These are phyloP conservation scores for Tolypocladium album DNA, from an alignment of 2,329 filamentous ascomycete species.

Conservation along the genomic window DNA sequence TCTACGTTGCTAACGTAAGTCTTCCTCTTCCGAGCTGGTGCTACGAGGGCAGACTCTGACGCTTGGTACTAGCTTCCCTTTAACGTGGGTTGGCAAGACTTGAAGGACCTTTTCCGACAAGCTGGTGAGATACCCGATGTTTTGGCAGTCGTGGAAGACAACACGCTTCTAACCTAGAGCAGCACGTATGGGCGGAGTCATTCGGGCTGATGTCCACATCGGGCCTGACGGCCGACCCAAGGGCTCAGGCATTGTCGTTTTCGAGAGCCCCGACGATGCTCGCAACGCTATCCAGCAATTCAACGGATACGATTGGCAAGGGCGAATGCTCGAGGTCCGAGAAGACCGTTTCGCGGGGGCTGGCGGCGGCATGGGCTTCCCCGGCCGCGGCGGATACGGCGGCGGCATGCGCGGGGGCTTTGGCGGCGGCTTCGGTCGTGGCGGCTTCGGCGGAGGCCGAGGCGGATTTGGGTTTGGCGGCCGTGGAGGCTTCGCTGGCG, in stretches of 20 bases:
- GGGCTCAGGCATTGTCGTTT: constrained; percentile 93
- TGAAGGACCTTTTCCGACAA: constrained; percentile 98
- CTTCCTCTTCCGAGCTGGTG: constrained; percentile 6
- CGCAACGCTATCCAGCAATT: constrained; percentile 95
- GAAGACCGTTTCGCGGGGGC: constrained; percentile 84
- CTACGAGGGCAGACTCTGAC: constrained; percentile 4
- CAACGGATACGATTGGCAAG: constrained; percentile 98
- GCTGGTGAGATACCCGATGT: constrained; percentile 59
- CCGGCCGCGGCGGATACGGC: constrained; percentile 48
- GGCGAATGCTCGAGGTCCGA: constrained; percentile 82
- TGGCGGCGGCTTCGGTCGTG: constrained; percentile 43
- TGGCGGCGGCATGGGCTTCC: constrained; percentile 38
- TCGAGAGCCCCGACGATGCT: constrained; percentile 89
- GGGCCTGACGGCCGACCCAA: constrained; percentile 89
- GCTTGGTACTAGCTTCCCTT: constrained; percentile 66
- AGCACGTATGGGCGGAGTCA: constrained; percentile 62
- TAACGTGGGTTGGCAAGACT: constrained; percentile 95
- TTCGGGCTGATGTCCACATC: constrained; percentile 90
- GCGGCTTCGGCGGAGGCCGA: constrained; percentile 25
- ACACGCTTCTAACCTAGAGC: not conserved
- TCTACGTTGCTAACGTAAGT: constrained; percentile 98
- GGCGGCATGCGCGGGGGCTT: constrained; percentile 49
- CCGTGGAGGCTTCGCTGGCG: constrained; percentile 37
- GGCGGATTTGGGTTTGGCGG: constrained; percentile 35
- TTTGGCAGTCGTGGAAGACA: constrained; percentile 4